A percentile compares a stretch with the other conserved stretches of the same genome.
Conservation (phyloP, 176 grass and related monocot species). For the Carex pumila region DNA sequence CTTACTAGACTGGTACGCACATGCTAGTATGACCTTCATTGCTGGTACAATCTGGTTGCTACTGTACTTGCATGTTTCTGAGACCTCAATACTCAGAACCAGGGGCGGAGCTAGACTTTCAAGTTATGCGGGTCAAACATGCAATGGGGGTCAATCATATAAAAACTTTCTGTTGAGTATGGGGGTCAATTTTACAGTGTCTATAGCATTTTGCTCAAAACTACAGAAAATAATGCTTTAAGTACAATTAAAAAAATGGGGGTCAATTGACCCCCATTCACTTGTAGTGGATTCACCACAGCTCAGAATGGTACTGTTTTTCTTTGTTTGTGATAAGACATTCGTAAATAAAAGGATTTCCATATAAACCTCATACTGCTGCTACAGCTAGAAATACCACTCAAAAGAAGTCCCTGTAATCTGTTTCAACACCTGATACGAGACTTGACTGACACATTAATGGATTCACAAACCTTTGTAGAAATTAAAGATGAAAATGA, state of each 20-base stretch:
- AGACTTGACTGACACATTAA: not conserved
- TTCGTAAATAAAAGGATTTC: not conserved
- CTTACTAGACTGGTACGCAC: not conserved
- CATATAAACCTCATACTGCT: not conserved
- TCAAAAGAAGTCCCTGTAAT: not conserved
- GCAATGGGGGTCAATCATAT: too few relatives aligned
- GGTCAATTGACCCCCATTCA: too few relatives aligned
- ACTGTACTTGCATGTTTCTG: not conserved
- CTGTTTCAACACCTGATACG: not conserved
- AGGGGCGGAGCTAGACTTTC: too few relatives aligned
- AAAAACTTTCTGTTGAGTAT: too few relatives aligned
- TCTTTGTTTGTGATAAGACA: not conserved
- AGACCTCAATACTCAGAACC: not conserved
- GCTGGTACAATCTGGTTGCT: not conserved
- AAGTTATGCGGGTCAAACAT: too few relatives aligned
- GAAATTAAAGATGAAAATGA: conserved; percentile 17
- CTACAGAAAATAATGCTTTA: too few relatives aligned
- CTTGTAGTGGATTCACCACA: too few relatives aligned
- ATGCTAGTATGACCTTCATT: not conserved
- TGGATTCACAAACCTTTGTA: not conserved
- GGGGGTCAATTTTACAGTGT: too few relatives aligned
- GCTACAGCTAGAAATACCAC: not conserved
- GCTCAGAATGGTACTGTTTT: not conserved
- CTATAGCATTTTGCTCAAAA: too few relatives aligned
- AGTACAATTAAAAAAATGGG: too few relatives aligned